Conservation (phyloP, 208 protist species). For the Trypanosoma vivax region DNA sequence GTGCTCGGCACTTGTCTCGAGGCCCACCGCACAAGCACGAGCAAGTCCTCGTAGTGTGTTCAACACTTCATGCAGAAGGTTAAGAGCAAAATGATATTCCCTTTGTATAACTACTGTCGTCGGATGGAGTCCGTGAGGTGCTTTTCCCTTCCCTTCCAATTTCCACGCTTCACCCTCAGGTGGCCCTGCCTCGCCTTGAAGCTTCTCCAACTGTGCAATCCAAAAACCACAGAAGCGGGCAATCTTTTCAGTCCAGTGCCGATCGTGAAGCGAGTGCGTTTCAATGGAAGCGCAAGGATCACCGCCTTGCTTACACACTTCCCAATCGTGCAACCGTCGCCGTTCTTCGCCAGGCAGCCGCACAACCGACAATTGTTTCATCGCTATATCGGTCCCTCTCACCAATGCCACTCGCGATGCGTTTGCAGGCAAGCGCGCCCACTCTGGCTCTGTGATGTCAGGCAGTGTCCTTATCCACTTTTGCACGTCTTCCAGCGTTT, state of each 20-base stretch:
- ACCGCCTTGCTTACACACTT: too few species aligned
- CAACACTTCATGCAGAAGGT: conserved; percentile 8
- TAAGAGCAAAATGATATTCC: conserved; percentile 16
- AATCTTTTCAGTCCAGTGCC: too few species aligned
- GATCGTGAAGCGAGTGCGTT: too few species aligned
- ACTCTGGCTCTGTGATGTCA: conserved; percentile 65
- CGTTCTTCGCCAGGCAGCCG: conserved; percentile 46
- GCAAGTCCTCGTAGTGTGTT: conserved; percentile 2
- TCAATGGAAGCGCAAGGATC: too few species aligned
- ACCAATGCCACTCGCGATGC: conserved; percentile 78
- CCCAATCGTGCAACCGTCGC: neutral
- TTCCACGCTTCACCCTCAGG: neutral
- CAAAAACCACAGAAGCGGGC: too few species aligned
- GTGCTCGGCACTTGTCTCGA: conserved; percentile 86
- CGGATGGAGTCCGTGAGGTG: conserved; percentile 2
- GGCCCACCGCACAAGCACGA: conserved; percentile 5
- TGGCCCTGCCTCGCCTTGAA: neutral
- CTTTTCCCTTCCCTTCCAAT: neutral
- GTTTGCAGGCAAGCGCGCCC: conserved; percentile 92
- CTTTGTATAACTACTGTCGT: conserved; percentile 11
- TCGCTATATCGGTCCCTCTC: conserved; percentile 38
- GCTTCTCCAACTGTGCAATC: too few species aligned
- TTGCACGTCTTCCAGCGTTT: conserved; percentile 62
- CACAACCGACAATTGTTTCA: conserved; percentile 68
- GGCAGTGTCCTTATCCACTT: conserved; percentile 86